Evolutionary conservation across 2,329 filamentous ascomycete genomes (phyloP).

Genomic region (Pseudogymnoascus sp.): DNA sequence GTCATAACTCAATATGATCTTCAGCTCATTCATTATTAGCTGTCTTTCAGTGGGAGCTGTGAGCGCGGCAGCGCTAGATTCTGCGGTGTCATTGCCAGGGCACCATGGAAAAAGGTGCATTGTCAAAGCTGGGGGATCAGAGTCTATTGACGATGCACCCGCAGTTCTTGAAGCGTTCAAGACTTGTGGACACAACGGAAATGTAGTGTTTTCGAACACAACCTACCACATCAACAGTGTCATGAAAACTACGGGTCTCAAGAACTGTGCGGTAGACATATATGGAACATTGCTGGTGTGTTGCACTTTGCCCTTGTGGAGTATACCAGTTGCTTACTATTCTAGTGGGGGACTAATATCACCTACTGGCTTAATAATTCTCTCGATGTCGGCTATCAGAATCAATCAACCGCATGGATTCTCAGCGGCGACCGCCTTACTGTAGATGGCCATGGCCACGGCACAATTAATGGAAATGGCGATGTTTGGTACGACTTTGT

Average conservation of each 20-base stretch:
- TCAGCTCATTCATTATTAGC: too few relatives aligned
- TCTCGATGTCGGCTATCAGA: slow-evolving; percentile 46
- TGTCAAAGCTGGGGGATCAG: slow-evolving; percentile 14
- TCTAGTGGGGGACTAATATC: slow-evolving; percentile 38
- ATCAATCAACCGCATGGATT: slow-evolving; percentile 47
- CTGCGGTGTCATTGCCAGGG: too few relatives aligned
- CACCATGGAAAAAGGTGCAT: slow-evolving; percentile 11
- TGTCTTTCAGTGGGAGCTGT: too few relatives aligned
- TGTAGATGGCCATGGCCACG: slow-evolving; percentile 42
- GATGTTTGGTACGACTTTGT: slow-evolving; percentile 52
- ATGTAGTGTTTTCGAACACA: slow-evolving; percentile 34
- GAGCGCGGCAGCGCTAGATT: too few relatives aligned
- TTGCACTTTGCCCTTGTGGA: too few relatives aligned
- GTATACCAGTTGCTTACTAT: neutral
- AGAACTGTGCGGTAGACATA: slow-evolving; percentile 37
- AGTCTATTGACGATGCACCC: slow-evolving; percentile 33
- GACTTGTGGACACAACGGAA: slow-evolving; percentile 34
- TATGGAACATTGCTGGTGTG: slow-evolving; percentile 9
- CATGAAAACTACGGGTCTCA: slow-evolving; percentile 37
- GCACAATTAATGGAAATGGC: slow-evolving; percentile 52
- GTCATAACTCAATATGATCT: too few relatives aligned
- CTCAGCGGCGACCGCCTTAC: slow-evolving; percentile 46
- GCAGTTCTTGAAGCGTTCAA: slow-evolving; percentile 36
- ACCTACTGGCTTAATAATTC: slow-evolving; percentile 45
- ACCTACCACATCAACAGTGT: slow-evolving; percentile 39